Percentiles rank a stretch among this genome's conserved stretches.
These are phyloP conservation scores for Psilocybe azurescens DNA, from an alignment of 768 basidiomycete genomes.

Conservation along the genomic window DNA sequence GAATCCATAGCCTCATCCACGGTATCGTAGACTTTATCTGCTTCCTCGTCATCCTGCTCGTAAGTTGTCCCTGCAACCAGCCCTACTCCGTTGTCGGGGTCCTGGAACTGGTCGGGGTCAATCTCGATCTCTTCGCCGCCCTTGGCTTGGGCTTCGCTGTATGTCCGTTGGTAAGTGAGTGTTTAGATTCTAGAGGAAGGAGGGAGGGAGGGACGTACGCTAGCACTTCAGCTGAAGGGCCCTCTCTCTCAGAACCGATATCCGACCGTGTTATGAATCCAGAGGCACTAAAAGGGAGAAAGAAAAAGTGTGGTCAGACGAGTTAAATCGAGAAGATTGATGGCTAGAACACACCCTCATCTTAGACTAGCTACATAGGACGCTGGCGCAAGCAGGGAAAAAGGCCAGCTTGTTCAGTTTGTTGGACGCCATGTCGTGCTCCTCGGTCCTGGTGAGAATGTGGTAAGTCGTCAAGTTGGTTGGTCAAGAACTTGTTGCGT, in stretches of 20 bases:
- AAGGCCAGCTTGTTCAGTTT: slow-evolving; percentile 87
- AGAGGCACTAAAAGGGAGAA: slow-evolving; percentile 67
- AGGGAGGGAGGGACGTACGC: slow-evolving; percentile 59
- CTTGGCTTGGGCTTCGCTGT: slow-evolving; percentile 82
- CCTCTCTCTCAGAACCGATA: slow-evolving; percentile 95
- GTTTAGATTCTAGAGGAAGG: neutral
- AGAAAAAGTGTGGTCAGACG: neutral
- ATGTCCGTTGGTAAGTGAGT: neutral
- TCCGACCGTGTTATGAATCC: slow-evolving; percentile 98
- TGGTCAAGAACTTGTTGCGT: too few species aligned
- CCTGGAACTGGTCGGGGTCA: slow-evolving; percentile 92
- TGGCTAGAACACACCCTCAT: slow-evolving; percentile 70
- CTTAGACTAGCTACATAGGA: slow-evolving; percentile 99
- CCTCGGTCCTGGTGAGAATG: neutral
- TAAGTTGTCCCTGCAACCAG: slow-evolving; percentile 96
- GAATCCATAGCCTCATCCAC: slow-evolving; percentile 78
- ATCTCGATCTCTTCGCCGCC: slow-evolving; percentile 89
- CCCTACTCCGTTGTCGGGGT: slow-evolving; percentile 97
- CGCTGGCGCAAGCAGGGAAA: slow-evolving; percentile 90
- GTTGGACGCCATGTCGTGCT: slow-evolving; percentile 38
- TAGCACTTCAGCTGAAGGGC: slow-evolving; percentile 88
- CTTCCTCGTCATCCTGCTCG: slow-evolving; percentile 97
- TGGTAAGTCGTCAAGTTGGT: neutral
- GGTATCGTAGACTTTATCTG: slow-evolving; percentile 90
- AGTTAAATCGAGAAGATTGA: neutral